Evolutionary conservation across 768 basidiomycete species (phyloP).

Genomic region (Trametes gibbosa): DNA sequence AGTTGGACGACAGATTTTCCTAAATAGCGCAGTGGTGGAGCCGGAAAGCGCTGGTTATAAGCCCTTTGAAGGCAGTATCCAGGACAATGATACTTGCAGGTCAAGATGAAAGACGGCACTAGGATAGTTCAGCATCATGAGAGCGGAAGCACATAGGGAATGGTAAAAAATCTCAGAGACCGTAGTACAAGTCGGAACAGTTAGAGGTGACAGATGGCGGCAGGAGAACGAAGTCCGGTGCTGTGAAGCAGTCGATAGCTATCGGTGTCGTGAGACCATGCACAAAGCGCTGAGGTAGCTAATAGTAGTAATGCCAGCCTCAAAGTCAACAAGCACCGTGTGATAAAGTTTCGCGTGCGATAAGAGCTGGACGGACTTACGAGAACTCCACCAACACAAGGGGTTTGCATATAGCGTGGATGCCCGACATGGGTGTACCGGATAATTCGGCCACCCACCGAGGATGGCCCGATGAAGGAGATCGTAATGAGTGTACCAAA

Average conservation of each 20-base stretch:
- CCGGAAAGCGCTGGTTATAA: not conserved
- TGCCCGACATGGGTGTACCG: not conserved
- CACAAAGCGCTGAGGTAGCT: not conserved
- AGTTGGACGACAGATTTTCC: conserved; percentile 1
- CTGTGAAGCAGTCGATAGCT: too few species aligned
- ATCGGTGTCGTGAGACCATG: too few species aligned
- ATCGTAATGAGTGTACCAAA: not conserved
- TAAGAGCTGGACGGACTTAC: not conserved
- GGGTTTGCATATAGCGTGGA: not conserved
- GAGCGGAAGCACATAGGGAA: too few species aligned
- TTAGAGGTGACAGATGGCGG: too few species aligned
- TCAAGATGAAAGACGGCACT: too few species aligned
- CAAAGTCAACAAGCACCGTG: not conserved
- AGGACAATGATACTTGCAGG: not conserved
- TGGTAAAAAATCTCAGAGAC: not conserved
- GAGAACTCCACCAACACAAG: not conserved
- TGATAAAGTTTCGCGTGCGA: not conserved
- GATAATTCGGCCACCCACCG: not conserved
- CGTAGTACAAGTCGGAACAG: too few species aligned
- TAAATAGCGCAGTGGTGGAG: not conserved
- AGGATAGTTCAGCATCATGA: too few species aligned
- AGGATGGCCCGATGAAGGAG: not conserved
- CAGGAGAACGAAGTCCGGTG: too few species aligned
- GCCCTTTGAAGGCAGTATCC: not conserved
- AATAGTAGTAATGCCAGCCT: not conserved